Evolutionary conservation across 495 filamentous ascomycete species (phyloP).

Genomic region (Hyaloscypha finlandica): DNA sequence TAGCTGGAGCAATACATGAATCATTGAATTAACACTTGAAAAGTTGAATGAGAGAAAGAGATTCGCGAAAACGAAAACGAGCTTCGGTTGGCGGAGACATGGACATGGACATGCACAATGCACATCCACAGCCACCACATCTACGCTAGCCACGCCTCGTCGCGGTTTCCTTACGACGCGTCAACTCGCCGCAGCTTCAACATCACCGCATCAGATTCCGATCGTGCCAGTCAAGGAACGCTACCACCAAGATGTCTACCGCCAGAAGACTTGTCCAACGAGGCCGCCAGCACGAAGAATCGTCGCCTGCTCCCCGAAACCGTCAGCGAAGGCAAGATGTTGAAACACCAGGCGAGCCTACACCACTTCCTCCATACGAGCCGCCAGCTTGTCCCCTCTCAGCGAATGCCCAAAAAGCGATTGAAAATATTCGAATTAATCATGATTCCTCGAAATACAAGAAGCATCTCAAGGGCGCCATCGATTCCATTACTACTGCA

Average conservation of each 20-base stretch:
- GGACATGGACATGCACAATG: too few relatives aligned
- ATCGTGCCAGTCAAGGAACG: too few relatives aligned
- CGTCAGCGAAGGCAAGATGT: slow-evolving; percentile 3
- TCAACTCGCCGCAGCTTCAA: too few relatives aligned
- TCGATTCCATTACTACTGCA: slow-evolving; percentile 37
- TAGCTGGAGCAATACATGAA: too few relatives aligned
- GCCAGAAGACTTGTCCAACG: slow-evolving; percentile 10
- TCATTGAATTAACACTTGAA: too few relatives aligned
- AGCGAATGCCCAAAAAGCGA: slow-evolving; percentile 31
- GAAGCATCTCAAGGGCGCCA: slow-evolving; percentile 40
- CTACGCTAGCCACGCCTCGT: not conserved
- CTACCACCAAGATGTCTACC: not conserved
- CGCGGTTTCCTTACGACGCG: not conserved
- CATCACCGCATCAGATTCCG: too few relatives aligned
- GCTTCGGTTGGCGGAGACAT: too few relatives aligned
- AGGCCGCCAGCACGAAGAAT: slow-evolving; percentile 16
- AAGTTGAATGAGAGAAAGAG: too few relatives aligned
- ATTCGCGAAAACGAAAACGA: too few relatives aligned
- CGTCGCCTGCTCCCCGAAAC: slow-evolving; percentile 18
- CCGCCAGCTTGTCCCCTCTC: slow-evolving; percentile 53
- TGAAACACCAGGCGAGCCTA: slow-evolving; percentile 21
- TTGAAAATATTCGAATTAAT: slow-evolving; percentile 36
- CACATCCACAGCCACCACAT: not conserved
- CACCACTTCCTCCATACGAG: slow-evolving; percentile 60
- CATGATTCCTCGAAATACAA: slow-evolving; percentile 40